Evolutionary conservation across 2,329 filamentous ascomycete species (phyloP), one percentile per base, ranked within the genome.

Genomic region (Cladosporium sp.): DNA sequence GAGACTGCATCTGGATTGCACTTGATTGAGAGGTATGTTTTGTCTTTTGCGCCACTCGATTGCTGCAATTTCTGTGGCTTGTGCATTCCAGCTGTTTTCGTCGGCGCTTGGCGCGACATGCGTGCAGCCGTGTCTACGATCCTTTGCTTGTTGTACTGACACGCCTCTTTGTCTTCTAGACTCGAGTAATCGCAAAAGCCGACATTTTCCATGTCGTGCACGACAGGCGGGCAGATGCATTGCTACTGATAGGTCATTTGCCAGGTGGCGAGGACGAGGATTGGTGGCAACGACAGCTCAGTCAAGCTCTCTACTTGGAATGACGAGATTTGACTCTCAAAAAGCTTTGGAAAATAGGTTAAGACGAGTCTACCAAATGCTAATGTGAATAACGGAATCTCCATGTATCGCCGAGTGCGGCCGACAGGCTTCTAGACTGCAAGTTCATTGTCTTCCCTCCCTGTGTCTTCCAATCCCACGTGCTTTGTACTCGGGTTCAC

Each of bases 1-100:
- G 91, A 97, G 79, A 97, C 95, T 46, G 93, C 93, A 58, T 97
- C 93, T 61, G 95, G 95, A 0, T 83, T 98, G 75, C 95, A 99
- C 81, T 83, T 99, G 80, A 99, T 99, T 80, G 91, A 98, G 82
- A 90, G 93, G 92, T 96, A 85, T 68, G 82, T 75, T 13, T 16
- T 34, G 32, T 25, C 60, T 18, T 23, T n/a, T 26, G 59, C 48
- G 59, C 59, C 59, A 62, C 59, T 48, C 10, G 34, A 43, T 57
- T 59, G 21, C 23, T 5, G 14, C 18, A 8, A 21, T 25, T n/a
- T 16, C 23, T 46, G 49, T 56, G 60, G 49, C 60, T 63, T 54
- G 39, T 32, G 25, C 60, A 63, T 63, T 63, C 60, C 60, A 14
- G 49, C 49, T n/a, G 48, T 10, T 21, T 26, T 26, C 60, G 60